Conservation (phyloP, 192 early-diverging fungal genomes). For the Jimgerdemannia flammicorona region DNA sequence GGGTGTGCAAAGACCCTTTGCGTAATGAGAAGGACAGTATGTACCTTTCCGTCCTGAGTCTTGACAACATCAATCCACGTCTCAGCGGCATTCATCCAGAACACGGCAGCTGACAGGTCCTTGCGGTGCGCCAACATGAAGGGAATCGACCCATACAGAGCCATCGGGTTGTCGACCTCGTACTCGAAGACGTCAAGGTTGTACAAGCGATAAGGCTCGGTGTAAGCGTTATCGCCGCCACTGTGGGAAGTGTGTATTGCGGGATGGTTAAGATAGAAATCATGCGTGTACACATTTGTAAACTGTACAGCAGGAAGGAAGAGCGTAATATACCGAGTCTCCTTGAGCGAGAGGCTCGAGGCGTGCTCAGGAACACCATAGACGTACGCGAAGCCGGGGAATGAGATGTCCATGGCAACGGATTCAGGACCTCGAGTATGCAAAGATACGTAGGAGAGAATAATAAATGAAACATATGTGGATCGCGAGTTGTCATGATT, state of each 20-base stretch:
- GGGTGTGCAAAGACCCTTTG: not conserved
- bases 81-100: conserved; percentile 95
- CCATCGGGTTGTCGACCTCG: conserved; percentile 91
- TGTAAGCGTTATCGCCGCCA: conserved; percentile 66
- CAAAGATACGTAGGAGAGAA: not conserved
- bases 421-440: conserved; percentile 75
- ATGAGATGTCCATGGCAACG: conserved; percentile 89
- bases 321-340: conserved; percentile 61
- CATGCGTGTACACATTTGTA: too few species aligned
- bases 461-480: not conserved
- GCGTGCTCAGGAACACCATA: conserved; percentile 98
- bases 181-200: conserved; percentile 99
- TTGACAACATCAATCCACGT: conserved; percentile 97
- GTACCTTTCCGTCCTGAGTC: conserved; percentile 35
- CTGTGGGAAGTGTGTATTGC: not conserved
- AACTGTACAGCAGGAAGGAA: conserved; percentile 12
- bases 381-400: conserved; percentile 80
- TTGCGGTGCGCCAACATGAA: conserved; percentile 89
- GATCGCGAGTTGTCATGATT: too few species aligned
- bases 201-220: conserved; percentile 93
- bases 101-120: conserved; percentile 69
- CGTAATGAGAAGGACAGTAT: not conserved
- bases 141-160: conserved; percentile 93
- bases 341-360: conserved; percentile 75
- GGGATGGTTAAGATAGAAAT: not conserved